Conservation (phyloP, 2,329 filamentous ascomycete species). For the Fusarium oligoseptatum region DNA sequence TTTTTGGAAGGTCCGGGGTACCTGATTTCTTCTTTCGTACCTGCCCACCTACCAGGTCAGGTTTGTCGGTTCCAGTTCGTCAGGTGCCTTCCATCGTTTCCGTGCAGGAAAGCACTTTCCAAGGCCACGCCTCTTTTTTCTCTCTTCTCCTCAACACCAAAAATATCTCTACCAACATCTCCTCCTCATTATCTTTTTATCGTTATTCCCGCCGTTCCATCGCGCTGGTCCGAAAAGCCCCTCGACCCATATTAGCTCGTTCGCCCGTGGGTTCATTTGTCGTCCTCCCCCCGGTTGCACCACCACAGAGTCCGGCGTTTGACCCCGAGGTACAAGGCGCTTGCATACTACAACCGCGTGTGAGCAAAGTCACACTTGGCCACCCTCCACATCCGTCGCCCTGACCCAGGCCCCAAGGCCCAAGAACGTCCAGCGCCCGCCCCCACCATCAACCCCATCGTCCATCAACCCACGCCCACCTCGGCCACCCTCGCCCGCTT, state of each 20-base stretch:
- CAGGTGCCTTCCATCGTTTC: conserved; percentile 11
- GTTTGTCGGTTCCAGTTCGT: conserved; percentile 15
- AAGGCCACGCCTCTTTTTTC: conserved; percentile 13
- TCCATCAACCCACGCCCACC: conserved; percentile 39
- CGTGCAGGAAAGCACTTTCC: neutral
- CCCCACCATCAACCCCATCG: conserved; percentile 34
- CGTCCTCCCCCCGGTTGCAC: conserved; percentile 33
- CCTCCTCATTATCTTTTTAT: conserved; percentile 4
- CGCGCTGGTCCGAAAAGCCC: conserved; percentile 8
- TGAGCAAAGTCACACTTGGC: conserved; percentile 26
- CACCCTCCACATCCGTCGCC: conserved; percentile 28
- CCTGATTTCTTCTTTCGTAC: conserved; percentile 10
- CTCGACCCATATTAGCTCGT: conserved; percentile 5
- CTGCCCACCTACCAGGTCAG: conserved; percentile 25
- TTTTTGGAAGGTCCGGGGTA: conserved; percentile 32
- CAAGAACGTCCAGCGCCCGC: conserved; percentile 18
- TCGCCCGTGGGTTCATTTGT: conserved; percentile 22
- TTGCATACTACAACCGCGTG: conserved; percentile 6
- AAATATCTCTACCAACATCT: neutral
- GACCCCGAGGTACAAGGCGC: conserved; percentile 34
- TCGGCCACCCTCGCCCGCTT: conserved; percentile 41
- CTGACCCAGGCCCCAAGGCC: conserved; percentile 2
- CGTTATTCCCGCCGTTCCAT: conserved; percentile 8
- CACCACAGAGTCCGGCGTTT: conserved; percentile 24
- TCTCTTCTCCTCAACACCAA: conserved; percentile 8